Evolutionary conservation across 2,329 filamentous ascomycete genomes (phyloP).

Genomic region (Xylaria sp.): DNA sequence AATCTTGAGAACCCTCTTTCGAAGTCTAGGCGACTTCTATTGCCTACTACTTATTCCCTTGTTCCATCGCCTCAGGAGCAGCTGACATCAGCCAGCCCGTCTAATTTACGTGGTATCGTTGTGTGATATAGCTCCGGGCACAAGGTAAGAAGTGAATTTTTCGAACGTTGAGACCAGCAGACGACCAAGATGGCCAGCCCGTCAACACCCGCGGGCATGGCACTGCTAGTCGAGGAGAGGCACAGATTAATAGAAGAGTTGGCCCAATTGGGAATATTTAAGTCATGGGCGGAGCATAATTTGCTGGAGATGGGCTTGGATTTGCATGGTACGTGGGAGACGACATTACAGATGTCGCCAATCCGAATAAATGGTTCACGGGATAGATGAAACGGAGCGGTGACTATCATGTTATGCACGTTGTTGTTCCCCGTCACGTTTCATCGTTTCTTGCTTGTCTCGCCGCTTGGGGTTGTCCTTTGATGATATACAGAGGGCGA

Average conservation of each 20-base stretch:
- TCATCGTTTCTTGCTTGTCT: neutral
- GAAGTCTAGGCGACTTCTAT: slow-evolving; percentile 1
- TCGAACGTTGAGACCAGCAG: slow-evolving; percentile 5
- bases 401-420: neutral
- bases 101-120: neutral
- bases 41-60: slow-evolving; percentile 24
- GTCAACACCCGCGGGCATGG: neutral
- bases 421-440: neutral
- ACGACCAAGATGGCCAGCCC: slow-evolving; percentile 24
- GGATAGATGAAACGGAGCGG: neutral
- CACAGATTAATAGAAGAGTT: slow-evolving; percentile 19
- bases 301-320: slow-evolving; percentile 26
- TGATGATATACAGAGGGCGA: neutral
- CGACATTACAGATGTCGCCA: neutral
- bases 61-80: slow-evolving; percentile 14
- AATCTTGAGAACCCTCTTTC: neutral
- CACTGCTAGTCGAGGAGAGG: neutral
- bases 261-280: slow-evolving; percentile 22
- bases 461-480: neutral
- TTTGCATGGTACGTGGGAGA: slow-evolving; percentile 31
- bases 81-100: slow-evolving; percentile 1
- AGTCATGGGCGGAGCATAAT: slow-evolving; percentile 22
- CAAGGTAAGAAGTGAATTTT: neutral
- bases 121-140: neutral
- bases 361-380: neutral